Evolutionary conservation across 164 flowering plant genomes (phyloP).

Genomic region (Chimonanthus salicifolius): DNA sequence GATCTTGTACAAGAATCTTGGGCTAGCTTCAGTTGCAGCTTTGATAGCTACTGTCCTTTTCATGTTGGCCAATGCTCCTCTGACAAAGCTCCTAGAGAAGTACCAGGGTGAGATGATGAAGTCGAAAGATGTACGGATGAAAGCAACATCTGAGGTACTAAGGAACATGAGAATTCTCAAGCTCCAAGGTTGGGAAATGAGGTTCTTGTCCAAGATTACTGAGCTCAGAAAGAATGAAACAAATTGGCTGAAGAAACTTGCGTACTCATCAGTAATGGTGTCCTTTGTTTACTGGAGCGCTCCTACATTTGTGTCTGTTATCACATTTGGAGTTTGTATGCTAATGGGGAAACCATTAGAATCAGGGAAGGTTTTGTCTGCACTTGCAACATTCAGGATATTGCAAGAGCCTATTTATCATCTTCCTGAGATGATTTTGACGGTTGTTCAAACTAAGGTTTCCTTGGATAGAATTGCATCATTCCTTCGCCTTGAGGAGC

Average conservation of each 20-base stretch:
- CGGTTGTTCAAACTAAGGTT: slow-evolving; percentile 65
- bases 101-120: slow-evolving; percentile 56
- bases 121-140: slow-evolving; percentile 71
- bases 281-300: slow-evolving; percentile 56
- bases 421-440: slow-evolving; percentile 60
- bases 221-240: slow-evolving; percentile 49
- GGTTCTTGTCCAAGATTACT: slow-evolving; percentile 47
- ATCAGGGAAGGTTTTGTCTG: slow-evolving; percentile 64
- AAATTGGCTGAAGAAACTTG: slow-evolving; percentile 50
- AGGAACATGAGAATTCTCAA: slow-evolving; percentile 82
- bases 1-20: slow-evolving; percentile 62
- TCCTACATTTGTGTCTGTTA: slow-evolving; percentile 59
- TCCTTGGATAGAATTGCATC: slow-evolving; percentile 63
- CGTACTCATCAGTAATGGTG: slow-evolving; percentile 35
- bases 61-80: slow-evolving; percentile 55
- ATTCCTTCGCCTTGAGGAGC: slow-evolving; percentile 52
- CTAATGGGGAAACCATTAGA: slow-evolving; percentile 55
- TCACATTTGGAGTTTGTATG: slow-evolving; percentile 53
- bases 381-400: slow-evolving; percentile 72
- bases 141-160: slow-evolving; percentile 56
- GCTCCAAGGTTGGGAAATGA: slow-evolving; percentile 81
- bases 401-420: slow-evolving; percentile 60
- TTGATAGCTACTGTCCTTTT: slow-evolving; percentile 43
- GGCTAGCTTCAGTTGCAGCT: slow-evolving; percentile 53
- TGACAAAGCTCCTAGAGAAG: slow-evolving; percentile 43